Conservation (phyloP, 257 asterid species). For the Solanum pinnatisectum region DNA sequence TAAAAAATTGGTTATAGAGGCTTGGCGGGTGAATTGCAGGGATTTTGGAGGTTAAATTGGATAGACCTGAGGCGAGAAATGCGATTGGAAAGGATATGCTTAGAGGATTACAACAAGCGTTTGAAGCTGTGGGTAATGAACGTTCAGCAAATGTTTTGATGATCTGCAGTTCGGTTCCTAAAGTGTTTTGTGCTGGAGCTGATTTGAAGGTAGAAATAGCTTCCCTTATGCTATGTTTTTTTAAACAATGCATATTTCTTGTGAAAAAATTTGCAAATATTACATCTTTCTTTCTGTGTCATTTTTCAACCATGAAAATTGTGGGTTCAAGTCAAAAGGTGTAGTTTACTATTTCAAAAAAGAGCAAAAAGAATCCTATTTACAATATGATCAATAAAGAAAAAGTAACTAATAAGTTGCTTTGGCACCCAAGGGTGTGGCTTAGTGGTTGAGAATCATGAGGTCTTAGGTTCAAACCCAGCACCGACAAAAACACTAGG, state of each 20-base stretch:
- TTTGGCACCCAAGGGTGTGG: not conserved
- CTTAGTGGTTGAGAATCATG: too few relatives aligned
- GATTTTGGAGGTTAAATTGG: constrained; percentile 71
- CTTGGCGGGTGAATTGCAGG: constrained; percentile 26
- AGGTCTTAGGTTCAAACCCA: too few relatives aligned
- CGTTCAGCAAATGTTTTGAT: constrained; percentile 51
- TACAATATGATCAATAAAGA: not conserved
- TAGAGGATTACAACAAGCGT: constrained; percentile 46
- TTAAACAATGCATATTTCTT: too few relatives aligned
- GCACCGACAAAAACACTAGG: too few relatives aligned
- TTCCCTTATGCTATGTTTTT: not conserved
- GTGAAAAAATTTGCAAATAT: too few relatives aligned
- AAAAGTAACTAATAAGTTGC: not conserved
- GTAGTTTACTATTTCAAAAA: not conserved
- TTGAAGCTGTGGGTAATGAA: constrained; percentile 53
- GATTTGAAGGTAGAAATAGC: constrained; percentile 65
- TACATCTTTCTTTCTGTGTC: too few relatives aligned
- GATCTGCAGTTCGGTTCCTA: constrained; percentile 76
- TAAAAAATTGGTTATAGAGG: too few relatives aligned
- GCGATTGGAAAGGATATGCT: constrained; percentile 84
- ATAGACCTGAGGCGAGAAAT: constrained; percentile 69
- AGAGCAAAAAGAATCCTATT: not conserved
- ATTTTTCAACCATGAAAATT: not conserved
- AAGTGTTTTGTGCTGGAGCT: constrained; percentile 92
- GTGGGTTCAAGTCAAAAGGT: not conserved